Percentiles rank a stretch among this genome's conserved stretches.
Evolutionary conservation across 2,329 filamentous ascomycete species (phyloP).

Genomic region (Aspergillus hiratsukae): DNA sequence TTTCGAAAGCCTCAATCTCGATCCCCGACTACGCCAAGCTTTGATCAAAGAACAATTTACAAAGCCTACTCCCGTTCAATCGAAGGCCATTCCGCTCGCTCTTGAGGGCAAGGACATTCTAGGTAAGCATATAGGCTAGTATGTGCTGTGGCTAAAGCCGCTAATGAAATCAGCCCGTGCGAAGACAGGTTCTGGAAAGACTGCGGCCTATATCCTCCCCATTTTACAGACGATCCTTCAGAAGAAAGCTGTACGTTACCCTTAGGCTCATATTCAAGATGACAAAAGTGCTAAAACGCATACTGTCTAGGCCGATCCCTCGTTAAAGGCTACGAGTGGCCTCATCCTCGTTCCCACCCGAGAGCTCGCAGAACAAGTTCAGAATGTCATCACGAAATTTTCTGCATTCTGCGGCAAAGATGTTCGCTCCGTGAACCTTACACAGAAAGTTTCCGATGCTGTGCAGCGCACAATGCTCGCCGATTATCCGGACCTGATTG

Average conservation of each 20-base stretch:
- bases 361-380: conserved; percentile 89
- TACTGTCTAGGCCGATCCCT: conserved; percentile 29
- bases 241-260: conserved; percentile 59
- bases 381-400: conserved; percentile 71
- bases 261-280: neutral
- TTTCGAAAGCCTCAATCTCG: conserved; percentile 75
- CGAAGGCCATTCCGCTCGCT: conserved; percentile 79
- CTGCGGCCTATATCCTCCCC: conserved; percentile 88
- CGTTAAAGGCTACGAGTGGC: conserved; percentile 56
- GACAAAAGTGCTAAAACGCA: neutral
- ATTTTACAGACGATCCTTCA: conserved; percentile 80
- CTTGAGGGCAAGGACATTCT: conserved; percentile 85
- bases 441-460: conserved; percentile 81
- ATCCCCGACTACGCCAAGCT: conserved; percentile 79
- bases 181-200: conserved; percentile 95
- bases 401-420: conserved; percentile 81
- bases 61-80: conserved; percentile 83
- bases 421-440: conserved; percentile 76
- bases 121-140: conserved; percentile 32
- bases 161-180: conserved; percentile 61
- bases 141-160: neutral
- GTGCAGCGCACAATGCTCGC: conserved; percentile 84
- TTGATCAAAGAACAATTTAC: conserved; percentile 79
- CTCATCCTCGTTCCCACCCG: conserved; percentile 90
- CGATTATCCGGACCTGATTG: conserved; percentile 80